Conservation (phyloP, 306 rosid species). For the Bauhinia variegata region DNA sequence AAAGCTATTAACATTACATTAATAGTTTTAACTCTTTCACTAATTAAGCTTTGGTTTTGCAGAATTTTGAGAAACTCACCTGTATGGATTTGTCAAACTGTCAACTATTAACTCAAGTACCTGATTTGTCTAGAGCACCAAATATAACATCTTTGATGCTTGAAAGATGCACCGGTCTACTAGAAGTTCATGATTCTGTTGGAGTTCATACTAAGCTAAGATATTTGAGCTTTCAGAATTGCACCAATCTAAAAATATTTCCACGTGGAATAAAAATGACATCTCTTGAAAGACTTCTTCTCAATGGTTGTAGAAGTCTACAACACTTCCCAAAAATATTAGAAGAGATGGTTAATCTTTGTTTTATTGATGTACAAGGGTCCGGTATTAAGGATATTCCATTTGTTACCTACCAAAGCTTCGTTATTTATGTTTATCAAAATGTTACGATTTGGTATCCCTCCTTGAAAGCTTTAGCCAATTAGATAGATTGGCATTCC, state of each 20-base stretch:
- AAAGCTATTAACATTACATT: no score
- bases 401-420: no score
- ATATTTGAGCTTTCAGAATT: neutral
- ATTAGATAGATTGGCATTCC: neutral
- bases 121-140: slow-evolving; percentile 20
- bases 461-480: neutral
- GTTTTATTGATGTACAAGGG: neutral
- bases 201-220: neutral
- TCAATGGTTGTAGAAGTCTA: neutral
- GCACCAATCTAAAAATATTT: neutral
- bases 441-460: neutral
- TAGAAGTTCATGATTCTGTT: neutral
- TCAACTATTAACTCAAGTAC: neutral
- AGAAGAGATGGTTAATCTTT: neutral
- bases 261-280: neutral
- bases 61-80: slow-evolving; percentile 27
- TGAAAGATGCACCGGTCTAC: neutral
- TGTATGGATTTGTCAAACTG: slow-evolving; percentile 21
- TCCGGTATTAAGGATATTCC: neutral
- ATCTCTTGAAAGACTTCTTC: neutral
- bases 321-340: neutral
- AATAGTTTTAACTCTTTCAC: no score
- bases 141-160: neutral
- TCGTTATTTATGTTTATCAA: no score
- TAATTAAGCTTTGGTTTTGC: neutral